Conservation (phyloP, 768 basidiomycete species). For the Mycena metata region DNA sequence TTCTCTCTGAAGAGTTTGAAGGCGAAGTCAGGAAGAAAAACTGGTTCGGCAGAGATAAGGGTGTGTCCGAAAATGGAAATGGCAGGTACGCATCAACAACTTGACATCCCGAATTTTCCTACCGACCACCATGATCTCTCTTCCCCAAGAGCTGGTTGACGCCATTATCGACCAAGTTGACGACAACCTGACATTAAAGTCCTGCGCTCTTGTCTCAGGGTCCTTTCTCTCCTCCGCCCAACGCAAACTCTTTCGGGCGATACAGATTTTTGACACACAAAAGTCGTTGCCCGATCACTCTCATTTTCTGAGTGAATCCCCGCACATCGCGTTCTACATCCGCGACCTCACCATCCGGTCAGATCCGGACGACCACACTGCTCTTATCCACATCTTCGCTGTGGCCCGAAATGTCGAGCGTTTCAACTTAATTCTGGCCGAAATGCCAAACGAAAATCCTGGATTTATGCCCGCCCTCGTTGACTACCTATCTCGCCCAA, state of each 20-base stretch:
- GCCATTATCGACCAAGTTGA: constrained; percentile 14
- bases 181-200: no score
- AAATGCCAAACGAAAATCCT: not conserved
- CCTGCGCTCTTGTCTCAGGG: no score
- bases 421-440: not conserved
- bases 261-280: no score
- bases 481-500: constrained; percentile 2
- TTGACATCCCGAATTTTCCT: no score
- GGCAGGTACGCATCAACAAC: no score
- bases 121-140: not conserved
- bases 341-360: constrained; percentile 5
- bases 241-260: no score
- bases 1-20: no score
- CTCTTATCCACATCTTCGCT: not conserved
- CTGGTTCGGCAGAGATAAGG: no score
- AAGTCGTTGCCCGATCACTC: no score
- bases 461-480: not conserved
- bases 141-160: constrained; percentile 30
- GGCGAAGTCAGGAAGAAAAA: no score
- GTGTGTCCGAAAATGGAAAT: no score
- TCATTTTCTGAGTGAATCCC: constrained; percentile 17
- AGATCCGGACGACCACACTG: not conserved
- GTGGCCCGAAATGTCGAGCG: constrained; percentile 3
- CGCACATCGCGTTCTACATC: constrained; percentile 21
- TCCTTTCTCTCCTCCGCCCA: no score